Evolutionary conservation across 345 rosid species (phyloP).

Genomic region (Gossypium ekmanianum): DNA sequence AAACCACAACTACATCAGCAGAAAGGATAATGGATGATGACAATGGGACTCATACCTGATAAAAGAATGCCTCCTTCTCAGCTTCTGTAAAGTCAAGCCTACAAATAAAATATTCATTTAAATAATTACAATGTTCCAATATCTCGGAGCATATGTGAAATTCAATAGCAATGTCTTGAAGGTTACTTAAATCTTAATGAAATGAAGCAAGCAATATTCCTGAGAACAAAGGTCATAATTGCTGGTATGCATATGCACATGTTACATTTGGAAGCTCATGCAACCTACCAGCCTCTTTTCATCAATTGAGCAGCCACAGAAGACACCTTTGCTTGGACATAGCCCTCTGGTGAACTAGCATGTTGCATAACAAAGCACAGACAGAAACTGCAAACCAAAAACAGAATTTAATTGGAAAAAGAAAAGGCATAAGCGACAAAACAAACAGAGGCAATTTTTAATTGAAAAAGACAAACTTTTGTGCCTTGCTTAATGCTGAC

Average conservation of each 20-base stretch:
- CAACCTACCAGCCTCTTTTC: conserved; percentile 95
- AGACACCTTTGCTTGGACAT: conserved; percentile 84
- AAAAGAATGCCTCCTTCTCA: conserved; percentile 78
- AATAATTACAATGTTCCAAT: not conserved
- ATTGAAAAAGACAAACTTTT: not conserved
- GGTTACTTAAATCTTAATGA: not conserved
- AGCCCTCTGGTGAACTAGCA: conserved; percentile 78
- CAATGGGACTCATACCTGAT: conserved; percentile 48
- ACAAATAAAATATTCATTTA: conserved; percentile 24
- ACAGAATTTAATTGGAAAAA: not conserved
- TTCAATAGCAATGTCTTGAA: conserved; percentile 1
- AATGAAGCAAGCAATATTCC: too few species aligned
- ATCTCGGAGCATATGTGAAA: not conserved
- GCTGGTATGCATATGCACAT: not conserved
- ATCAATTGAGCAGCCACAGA: conserved; percentile 95
- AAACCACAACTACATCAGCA: conserved; percentile 2
- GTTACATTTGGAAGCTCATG: not conserved
- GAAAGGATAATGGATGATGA: conserved; percentile 7
- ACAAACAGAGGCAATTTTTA: not conserved
- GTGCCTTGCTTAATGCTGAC: not conserved
- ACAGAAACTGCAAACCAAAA: conserved; percentile 65
- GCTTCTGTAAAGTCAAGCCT: conserved; percentile 86
- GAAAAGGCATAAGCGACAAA: not conserved
- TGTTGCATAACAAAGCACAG: conserved; percentile 72
- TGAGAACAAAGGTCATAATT: not conserved